Conservation (phyloP, 495 filamentous ascomycete species). For the Tuber melanosporum region DNA sequence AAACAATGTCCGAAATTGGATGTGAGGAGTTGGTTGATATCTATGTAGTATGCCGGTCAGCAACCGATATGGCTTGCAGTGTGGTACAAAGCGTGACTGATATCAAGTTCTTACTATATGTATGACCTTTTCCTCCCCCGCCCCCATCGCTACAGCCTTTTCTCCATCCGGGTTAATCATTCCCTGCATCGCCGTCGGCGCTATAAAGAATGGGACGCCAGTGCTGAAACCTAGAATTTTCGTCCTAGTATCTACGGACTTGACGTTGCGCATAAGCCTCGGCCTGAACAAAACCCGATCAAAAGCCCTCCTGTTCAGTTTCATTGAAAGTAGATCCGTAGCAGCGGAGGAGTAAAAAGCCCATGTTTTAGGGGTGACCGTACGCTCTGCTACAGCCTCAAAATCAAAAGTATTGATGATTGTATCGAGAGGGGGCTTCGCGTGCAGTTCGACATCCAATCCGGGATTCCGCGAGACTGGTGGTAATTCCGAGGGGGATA, state of each 20-base stretch:
- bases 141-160: conserved; percentile 47
- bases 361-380: conserved; percentile 64
- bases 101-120: conserved; percentile 49
- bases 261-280: conserved; percentile 63
- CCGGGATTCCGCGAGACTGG: background rate
- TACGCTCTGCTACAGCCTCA: conserved; percentile 55
- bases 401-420: conserved; percentile 73
- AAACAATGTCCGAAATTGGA: conserved; percentile 56
- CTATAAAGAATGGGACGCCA: conserved; percentile 44
- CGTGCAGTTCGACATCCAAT: background rate
- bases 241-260: conserved; percentile 51
- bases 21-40: conserved; percentile 69
- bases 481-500: conserved; percentile 6
- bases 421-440: conserved; percentile 60
- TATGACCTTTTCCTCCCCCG: conserved; percentile 49
- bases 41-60: conserved; percentile 37
- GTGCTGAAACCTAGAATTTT: conserved; percentile 55
- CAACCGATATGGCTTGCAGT: background rate
- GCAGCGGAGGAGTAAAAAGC: conserved; percentile 79
- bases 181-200: conserved; percentile 48
- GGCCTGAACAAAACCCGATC: conserved; percentile 65
- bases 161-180: conserved; percentile 51
- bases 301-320: conserved; percentile 52
- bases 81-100: background rate
- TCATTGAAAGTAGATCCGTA: conserved; percentile 61